Evolutionary conservation across 1,139 yeast species (phyloP).

Genomic region (Scheffersomyces insectosa): DNA sequence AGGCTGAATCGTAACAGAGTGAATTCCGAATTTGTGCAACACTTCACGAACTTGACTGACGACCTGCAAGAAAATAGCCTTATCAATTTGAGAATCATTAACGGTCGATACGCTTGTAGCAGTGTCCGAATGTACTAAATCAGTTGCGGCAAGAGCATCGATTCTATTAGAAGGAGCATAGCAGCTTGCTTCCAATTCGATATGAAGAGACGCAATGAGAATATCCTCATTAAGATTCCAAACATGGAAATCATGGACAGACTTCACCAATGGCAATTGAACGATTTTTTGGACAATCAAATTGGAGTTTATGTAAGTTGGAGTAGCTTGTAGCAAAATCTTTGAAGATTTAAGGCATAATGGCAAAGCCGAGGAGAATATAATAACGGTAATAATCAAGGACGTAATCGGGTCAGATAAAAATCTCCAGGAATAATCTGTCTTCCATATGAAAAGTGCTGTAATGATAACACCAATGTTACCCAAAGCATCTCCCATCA

Average conservation of each 20-base stretch:
- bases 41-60: constrained; percentile 78
- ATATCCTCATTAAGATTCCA: constrained; percentile 94
- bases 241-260: constrained; percentile 92
- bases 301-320: constrained; percentile 75
- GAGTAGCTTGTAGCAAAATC: constrained; percentile 90
- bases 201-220: constrained; percentile 86
- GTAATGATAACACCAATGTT: constrained; percentile 90
- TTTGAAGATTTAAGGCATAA: constrained; percentile 84
- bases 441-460: constrained; percentile 91
- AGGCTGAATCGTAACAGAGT: constrained; percentile 94
- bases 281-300: constrained; percentile 69
- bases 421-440: constrained; percentile 83
- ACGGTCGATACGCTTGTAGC: constrained; percentile 1
- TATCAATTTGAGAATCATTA: constrained; percentile 33
- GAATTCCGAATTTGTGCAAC: constrained; percentile 82
- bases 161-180: constrained; percentile 28
- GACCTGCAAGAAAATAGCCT: constrained; percentile 58
- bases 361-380: constrained; percentile 89
- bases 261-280: constrained; percentile 69
- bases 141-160: background rate
- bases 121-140: constrained; percentile 7
- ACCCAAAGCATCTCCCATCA: constrained; percentile 93
- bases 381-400: constrained; percentile 79
- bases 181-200: constrained; percentile 58
- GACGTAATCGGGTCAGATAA: constrained; percentile 88